phyloP scores from a whole-genome alignment of 2,329 filamentous ascomycete species.

The Coniella lustricola region DNA sequence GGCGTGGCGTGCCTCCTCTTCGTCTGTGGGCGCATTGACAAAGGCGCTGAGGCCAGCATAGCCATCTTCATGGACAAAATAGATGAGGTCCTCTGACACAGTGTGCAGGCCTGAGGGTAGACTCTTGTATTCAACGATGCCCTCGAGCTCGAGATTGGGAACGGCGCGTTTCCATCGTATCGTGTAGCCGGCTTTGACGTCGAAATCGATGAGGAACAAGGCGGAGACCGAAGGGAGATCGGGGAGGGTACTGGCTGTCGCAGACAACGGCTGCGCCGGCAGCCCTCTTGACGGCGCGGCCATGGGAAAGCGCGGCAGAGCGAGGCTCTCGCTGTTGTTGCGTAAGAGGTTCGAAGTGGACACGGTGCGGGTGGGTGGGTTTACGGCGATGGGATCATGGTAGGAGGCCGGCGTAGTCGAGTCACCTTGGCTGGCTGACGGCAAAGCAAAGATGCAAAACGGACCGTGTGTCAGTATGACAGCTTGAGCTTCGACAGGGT shows the following conservation, averaged over 20 bases:
- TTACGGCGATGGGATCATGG: conserved; percentile 12
- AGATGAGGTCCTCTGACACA: conserved; percentile 80
- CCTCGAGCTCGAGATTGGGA: conserved; percentile 67
- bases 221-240: conserved; percentile 62
- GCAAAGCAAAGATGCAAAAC: not conserved
- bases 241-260: conserved; percentile 23
- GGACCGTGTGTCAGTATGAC: not conserved
- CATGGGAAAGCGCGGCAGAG: conserved; percentile 6
- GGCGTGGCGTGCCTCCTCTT: conserved; percentile 73
- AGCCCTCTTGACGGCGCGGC: conserved; percentile 6
- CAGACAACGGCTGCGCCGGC: conserved; percentile 4
- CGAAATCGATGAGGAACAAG: conserved; percentile 84
- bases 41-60: conserved; percentile 91
- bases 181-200: conserved; percentile 86
- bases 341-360: not conserved
- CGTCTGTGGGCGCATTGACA: conserved; percentile 72
- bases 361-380: not conserved
- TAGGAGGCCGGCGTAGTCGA: conserved; percentile 3
- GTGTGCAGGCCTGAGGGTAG: conserved; percentile 89
- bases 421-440: not conserved
- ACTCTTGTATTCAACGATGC: conserved; percentile 91
- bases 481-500: not conserved
- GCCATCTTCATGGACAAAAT: conserved; percentile 76
- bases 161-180: conserved; percentile 79
- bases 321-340: not conserved